Percentiles rank a stretch among this genome's conserved stretches.
phyloP scores from a whole-genome alignment of 2,329 filamentous ascomycete species.

The Fusarium miscanthi region DNA sequence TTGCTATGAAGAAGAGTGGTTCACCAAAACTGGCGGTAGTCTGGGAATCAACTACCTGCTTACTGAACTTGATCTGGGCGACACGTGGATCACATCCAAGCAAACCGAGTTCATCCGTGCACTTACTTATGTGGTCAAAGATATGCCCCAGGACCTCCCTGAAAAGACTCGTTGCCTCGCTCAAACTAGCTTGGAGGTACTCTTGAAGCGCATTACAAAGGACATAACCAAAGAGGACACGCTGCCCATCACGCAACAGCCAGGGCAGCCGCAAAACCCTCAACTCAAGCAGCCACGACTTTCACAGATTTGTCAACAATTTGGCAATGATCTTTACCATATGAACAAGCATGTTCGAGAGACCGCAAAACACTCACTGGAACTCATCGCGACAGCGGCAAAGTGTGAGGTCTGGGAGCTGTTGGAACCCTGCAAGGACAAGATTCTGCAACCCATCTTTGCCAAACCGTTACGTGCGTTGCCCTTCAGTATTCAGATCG shows the following conservation, averaged over 20 bases:
- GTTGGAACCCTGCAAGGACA: constrained; percentile 88
- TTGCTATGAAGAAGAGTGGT: constrained; percentile 99
- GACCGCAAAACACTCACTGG: constrained; percentile 83
- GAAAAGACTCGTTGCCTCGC: constrained; percentile 88
- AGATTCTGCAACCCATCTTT: constrained; percentile 90
- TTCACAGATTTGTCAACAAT: constrained; percentile 81
- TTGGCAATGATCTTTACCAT: constrained; percentile 90
- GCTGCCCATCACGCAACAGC: constrained; percentile 52
- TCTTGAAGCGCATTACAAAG: constrained; percentile 83
- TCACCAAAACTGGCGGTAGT: constrained; percentile 93
- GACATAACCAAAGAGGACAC: constrained; percentile 81
- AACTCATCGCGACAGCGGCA: constrained; percentile 82
- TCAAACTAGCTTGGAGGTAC: constrained; percentile 82
- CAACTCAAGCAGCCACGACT: constrained; percentile 68
- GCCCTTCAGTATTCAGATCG: constrained; percentile 95
- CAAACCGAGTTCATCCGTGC: constrained; percentile 90
- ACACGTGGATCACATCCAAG: constrained; percentile 82
- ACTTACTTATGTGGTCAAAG: constrained; percentile 97
- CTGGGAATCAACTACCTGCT: constrained; percentile 90
- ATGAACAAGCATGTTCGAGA: constrained; percentile 96
- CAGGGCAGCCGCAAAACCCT: constrained; percentile 52
- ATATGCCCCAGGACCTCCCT: constrained; percentile 94
- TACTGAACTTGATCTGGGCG: constrained; percentile 85
- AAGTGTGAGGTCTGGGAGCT: constrained; percentile 87
- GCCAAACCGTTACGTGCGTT: constrained; percentile 93